Evolutionary conservation across 192 early-diverging fungal species (phyloP).

Genomic region (Umbelopsis isabellina): DNA sequence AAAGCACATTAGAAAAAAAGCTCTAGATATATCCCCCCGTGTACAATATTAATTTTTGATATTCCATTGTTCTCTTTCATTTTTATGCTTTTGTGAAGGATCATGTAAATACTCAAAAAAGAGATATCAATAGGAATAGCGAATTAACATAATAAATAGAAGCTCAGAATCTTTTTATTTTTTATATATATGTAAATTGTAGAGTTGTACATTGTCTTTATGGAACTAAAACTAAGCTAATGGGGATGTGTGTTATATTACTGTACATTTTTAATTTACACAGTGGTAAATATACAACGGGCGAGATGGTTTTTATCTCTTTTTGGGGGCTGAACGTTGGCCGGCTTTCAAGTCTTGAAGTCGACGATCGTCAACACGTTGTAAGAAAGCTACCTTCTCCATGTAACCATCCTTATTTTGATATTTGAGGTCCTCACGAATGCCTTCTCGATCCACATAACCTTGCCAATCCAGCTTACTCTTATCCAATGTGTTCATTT

Average conservation of each 20-base stretch:
- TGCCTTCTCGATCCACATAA: slow-evolving; percentile 65
- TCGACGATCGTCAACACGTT: slow-evolving; percentile 65
- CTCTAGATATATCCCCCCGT: too few species aligned
- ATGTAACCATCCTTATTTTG: slow-evolving; percentile 74
- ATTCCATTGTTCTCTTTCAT: not conserved
- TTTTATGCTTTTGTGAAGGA: not conserved
- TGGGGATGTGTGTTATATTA: not conserved
- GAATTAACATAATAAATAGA: too few species aligned
- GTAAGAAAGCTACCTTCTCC: slow-evolving; percentile 71
- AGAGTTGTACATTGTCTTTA: too few species aligned
- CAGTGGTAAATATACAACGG: not conserved
- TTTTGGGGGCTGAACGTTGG: slow-evolving; percentile 30
- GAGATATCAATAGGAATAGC: too few species aligned
- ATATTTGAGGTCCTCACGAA: slow-evolving; percentile 63
- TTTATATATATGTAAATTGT: not conserved
- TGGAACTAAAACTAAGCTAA: not conserved
- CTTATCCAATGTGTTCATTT: slow-evolving; percentile 72
- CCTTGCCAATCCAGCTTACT: slow-evolving; percentile 70
- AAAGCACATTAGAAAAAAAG: not conserved
- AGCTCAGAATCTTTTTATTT: not conserved
- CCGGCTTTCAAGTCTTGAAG: slow-evolving; percentile 50
- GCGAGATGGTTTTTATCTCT: slow-evolving; percentile 11
- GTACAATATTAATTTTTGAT: too few species aligned
- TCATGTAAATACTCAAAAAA: too few species aligned
- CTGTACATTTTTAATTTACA: slow-evolving; percentile 4